Base-by-base conservation (phyloP, 306 rosid genomes). In the Aeschynomene evenia region DNA sequence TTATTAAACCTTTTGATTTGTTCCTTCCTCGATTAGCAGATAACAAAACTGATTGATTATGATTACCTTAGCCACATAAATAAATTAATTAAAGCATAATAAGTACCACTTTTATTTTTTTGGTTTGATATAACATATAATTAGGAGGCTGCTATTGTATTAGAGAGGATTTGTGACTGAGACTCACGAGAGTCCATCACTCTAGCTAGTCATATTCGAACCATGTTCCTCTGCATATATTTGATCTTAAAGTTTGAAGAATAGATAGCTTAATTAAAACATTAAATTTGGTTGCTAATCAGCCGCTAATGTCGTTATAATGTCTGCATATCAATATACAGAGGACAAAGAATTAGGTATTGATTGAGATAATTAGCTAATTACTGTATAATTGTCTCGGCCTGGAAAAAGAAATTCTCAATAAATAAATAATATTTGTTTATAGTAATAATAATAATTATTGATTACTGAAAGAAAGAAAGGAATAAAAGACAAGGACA, bases 21-120 rank as follows among this genome's bases (percentile, higher is more conserved):
- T 78, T 63, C 18, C 63, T 78, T 46, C 78, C 40, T 59, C 36
- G 49, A 58, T 82, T 52, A 74, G 61, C 55, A 61, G 59, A 62
- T 81, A 57, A 72, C 76, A 77, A 37, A 42, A 62, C 55, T 21
- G 24, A 70, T n/a, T n/a, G n/a, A n/a, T n/a, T n/a, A n/a, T n/a
- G n/a, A n/a, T 74, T 65, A 70, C 68, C 64, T 78, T 74, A 33
- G 74, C 85, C 86, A 74, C 75, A 70, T 0, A 70, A 50, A 52
- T 57, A 69, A 77, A 73, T 74, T 54, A 37, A 2, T 36, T 36
- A 36, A 43, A 29, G 71, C 40, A 34, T 3, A 34, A 9, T 28
- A n/a, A n/a, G 6, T 28, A 28, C 31, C 31, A 39, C 11, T 39
- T 43, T 13, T n/a, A 13, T 4, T 43, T 81, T 16, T 48, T 69